Conservation (phyloP, 169 alveolate species). For the Eimeria sp. region DNA sequence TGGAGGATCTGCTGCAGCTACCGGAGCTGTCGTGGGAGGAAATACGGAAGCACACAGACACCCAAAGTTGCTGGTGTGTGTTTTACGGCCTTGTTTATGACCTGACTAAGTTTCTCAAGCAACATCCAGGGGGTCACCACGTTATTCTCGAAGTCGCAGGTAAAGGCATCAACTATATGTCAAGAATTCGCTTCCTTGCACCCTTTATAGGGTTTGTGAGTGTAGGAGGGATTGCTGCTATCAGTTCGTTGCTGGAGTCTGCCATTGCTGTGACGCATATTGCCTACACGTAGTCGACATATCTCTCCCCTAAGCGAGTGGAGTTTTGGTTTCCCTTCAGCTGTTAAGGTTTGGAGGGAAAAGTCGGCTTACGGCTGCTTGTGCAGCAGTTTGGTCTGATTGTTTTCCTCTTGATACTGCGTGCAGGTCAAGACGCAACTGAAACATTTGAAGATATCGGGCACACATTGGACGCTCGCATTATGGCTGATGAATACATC, state of each 20-base stretch:
- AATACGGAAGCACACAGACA: slow-evolving; percentile 86
- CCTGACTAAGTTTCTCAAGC: slow-evolving; percentile 86
- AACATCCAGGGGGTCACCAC: slow-evolving; percentile 91
- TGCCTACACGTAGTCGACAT: neutral
- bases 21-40: slow-evolving; percentile 80
- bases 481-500: slow-evolving; percentile 65
- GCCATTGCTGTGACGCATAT: neutral
- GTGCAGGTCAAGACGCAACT: slow-evolving; percentile 80
- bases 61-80: slow-evolving; percentile 88
- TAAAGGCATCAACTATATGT: neutral
- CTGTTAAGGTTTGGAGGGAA: neutral
- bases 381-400: neutral
- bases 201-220: neutral
- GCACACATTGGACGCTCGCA: slow-evolving; percentile 76
- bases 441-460: slow-evolving; percentile 82
- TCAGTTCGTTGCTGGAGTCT: neutral
- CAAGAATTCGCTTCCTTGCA: neutral
- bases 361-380: too few species aligned
- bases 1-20: slow-evolving; percentile 59
- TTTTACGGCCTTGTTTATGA: slow-evolving; percentile 89
- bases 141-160: slow-evolving; percentile 88
- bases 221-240: neutral
- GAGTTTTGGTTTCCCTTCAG: neutral
- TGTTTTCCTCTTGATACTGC: neutral
- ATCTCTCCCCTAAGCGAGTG: too few species aligned